These are phyloP conservation scores for Psidium friedrichsthalianum DNA, from an alignment of 345 rosid genomes.

Conservation along the genomic window DNA sequence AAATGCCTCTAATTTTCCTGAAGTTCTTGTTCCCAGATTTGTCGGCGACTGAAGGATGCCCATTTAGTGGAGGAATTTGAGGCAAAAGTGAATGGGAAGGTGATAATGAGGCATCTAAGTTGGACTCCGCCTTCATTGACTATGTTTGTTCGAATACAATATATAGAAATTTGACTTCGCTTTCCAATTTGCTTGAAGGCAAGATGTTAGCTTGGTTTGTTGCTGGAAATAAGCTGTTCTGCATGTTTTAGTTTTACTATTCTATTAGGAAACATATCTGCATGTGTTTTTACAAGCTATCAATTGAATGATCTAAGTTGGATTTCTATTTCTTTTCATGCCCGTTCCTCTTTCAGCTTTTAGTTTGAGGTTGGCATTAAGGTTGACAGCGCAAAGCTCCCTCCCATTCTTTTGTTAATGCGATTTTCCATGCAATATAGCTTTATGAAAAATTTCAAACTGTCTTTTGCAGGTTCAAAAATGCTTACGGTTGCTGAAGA, in stretches of 20 bases:
- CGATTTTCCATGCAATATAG: not conserved
- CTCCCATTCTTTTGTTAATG: not conserved
- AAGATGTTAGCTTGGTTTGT: not conserved
- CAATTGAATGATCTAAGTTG: not conserved
- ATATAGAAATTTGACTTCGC: not conserved
- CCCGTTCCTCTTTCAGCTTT: not conserved
- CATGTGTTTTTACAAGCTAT: not conserved
- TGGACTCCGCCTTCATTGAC: not conserved
- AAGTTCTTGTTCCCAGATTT: slow-evolving; percentile 35
- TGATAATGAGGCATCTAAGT: slow-evolving; percentile 4
- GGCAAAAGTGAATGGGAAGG: slow-evolving; percentile 74
- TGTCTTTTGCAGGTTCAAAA: slow-evolving; percentile 3
- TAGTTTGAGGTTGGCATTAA: not conserved
- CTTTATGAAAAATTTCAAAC: not conserved
- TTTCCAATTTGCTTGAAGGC: not conserved
- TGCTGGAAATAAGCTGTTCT: not conserved
- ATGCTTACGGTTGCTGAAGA: slow-evolving; percentile 8
- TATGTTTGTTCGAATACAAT: not conserved
- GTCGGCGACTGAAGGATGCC: slow-evolving; percentile 69
- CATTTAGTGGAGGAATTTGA: slow-evolving; percentile 61
- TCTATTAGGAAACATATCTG: not conserved
- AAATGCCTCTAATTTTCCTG: not conserved
- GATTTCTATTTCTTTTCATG: not conserved
- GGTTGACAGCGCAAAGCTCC: not conserved
- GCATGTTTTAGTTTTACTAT: not conserved